These are phyloP conservation scores for Cutaneotrichosporon sp. DNA, from an alignment of 1,284 basidiomycete species.

Conservation along the genomic window DNA sequence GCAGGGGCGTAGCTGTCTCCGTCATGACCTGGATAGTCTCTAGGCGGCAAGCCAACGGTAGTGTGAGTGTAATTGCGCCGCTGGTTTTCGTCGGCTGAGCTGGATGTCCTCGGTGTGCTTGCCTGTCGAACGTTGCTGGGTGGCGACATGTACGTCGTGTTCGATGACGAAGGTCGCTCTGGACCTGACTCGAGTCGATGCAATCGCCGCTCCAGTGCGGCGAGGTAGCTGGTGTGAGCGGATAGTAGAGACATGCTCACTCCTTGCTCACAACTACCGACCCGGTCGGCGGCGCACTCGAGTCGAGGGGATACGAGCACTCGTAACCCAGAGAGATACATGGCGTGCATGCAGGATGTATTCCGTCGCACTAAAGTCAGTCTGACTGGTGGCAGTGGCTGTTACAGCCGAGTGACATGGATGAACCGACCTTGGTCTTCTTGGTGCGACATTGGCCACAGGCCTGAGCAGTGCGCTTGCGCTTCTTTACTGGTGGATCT, in stretches of 20 bases:
- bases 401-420: neutral
- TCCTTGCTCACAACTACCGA: slow-evolving; percentile 17
- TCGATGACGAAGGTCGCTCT: neutral
- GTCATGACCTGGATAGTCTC: neutral
- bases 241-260: slow-evolving; percentile 6
- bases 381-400: neutral
- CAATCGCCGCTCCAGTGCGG: slow-evolving; percentile 17
- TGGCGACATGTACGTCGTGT: neutral
- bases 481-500: slow-evolving; percentile 13
- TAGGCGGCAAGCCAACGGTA: neutral
- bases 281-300: slow-evolving; percentile 13
- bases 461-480: slow-evolving; percentile 25
- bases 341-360: slow-evolving; percentile 24
- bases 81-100: neutral
- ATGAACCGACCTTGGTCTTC: slow-evolving; percentile 23
- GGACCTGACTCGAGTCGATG: slow-evolving; percentile 5
- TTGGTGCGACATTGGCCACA: slow-evolving; percentile 25
- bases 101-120: neutral
- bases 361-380: slow-evolving; percentile 25
- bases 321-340: slow-evolving; percentile 19
- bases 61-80: neutral
- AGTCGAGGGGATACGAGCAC: slow-evolving; percentile 25
- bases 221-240: slow-evolving; percentile 14
- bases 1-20: neutral
- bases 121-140: neutral